Evolutionary conservation across 2,329 filamentous ascomycete species (phyloP), one percentile per base, ranked within the genome.

Genomic region (Domatiomyces globalis): DNA sequence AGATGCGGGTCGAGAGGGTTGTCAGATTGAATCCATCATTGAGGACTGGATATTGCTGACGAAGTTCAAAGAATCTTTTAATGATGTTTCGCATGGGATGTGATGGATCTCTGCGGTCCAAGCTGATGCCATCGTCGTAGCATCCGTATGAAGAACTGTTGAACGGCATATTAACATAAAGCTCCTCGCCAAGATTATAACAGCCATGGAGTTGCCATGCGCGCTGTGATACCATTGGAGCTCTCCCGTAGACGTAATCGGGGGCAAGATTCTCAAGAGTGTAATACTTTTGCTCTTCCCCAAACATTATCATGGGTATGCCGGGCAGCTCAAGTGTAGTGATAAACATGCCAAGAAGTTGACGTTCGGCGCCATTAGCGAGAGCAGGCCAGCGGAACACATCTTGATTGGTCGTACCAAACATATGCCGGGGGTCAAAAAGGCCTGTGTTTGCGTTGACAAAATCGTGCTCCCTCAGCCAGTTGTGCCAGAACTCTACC

Each of bases 141-240:
- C 76, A 79, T 2, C 73, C 76, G 25, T 62, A 59, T 1, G 67
- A 62, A 1, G 71, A 68, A 53, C 67, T 67, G 49, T 74, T 71
- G 36, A 74, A 63, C 0, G 75, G 75, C 63, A 73, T 72, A 9
- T 73, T 60, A 54, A 69, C 69, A 58, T 76, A 73, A 49, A 75
- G 71, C 8, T 66, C 68, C 51, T 69, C 70, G 3, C 69, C 68
- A 8, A 77, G 65, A 4, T 66, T 67, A 63, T 78, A 78, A 61
- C 76, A 79, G 10, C 76, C 76, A 56, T 79, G 76, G 49, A 71
- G 65, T 56, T 77, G 73, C 76, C 76, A 79, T 2, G 75, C 75
- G 7, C 69, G 67, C 4, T 71, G 65, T 4, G 73, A 70, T 7
- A 70, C 68, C 68, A 78, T 76, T 3, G 76, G 65, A 55, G 45